These are phyloP conservation scores for Irpex sp. DNA, from an alignment of 1,284 basidiomycete genomes.

Conservation along the genomic window DNA sequence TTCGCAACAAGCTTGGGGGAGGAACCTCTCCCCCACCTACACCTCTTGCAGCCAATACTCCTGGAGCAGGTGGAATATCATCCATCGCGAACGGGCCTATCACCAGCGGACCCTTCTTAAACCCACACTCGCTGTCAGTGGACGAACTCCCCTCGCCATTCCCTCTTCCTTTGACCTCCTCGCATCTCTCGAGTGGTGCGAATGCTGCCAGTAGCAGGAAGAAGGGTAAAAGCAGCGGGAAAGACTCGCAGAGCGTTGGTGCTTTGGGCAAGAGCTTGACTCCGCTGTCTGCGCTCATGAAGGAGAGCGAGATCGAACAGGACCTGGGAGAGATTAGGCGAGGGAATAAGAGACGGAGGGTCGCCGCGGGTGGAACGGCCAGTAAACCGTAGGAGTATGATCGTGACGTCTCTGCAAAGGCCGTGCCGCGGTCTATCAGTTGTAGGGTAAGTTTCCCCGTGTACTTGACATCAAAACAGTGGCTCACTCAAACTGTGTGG, in stretches of 20 bases:
- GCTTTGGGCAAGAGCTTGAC: conserved; percentile 63
- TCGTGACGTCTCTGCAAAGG: not conserved
- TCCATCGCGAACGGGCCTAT: conserved; percentile 46
- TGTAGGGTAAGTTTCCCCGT: not conserved
- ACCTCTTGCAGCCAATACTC: conserved; percentile 35
- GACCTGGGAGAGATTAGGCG: conserved; percentile 74
- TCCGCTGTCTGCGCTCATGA: conserved; percentile 44
- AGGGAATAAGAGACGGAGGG: conserved; percentile 64
- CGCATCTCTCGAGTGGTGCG: conserved; percentile 29
- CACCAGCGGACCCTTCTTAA: conserved; percentile 63
- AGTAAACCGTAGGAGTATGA: not conserved
- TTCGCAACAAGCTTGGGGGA: conserved; percentile 61
- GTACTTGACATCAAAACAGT: too few relatives aligned
- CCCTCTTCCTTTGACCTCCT: conserved; percentile 65
- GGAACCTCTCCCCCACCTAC: conserved; percentile 64
- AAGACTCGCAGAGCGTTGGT: conserved; percentile 44
- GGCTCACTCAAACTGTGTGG: too few relatives aligned
- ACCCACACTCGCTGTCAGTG: conserved; percentile 75
- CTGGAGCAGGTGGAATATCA: conserved; percentile 32
- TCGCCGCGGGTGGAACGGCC: conserved; percentile 32
- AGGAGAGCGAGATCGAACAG: conserved; percentile 65
- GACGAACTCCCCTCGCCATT: conserved; percentile 82
- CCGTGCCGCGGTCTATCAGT: not conserved
- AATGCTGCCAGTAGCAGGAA: conserved; percentile 38
- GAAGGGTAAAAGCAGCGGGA: conserved; percentile 57